Evolutionary conservation across 768 basidiomycete species (phyloP), one percentile per base, ranked within the genome.

Genomic region (Pisolithus albus): DNA sequence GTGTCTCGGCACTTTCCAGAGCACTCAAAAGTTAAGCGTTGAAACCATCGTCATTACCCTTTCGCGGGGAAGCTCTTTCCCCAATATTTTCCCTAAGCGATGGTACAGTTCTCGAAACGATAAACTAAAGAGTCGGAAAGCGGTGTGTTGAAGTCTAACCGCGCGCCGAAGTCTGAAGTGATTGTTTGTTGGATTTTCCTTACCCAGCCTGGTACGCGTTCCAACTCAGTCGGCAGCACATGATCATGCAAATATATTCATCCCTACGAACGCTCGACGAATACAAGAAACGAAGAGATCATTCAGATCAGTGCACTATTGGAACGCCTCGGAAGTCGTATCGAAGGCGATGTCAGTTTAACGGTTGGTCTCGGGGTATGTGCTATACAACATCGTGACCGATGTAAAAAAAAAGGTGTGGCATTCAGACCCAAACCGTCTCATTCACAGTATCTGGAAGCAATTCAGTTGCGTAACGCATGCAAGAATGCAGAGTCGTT

Each of bases 21-120:
- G 94, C 83, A 1, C 71, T 94, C 52, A 97, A 96, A 64, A 88
- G 96, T 60, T 82, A 92, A 63, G 97, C 95, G 0, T 97, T 94
- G 6, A 99, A 99, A 66, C 73, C 98, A 0, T 67, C 81, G 3
- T 78, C 82, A 0, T 92, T n/a, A n/a, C n/a, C n/a, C 0, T 99
- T 98, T 63, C 80, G 95, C 36, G 96, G 96, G 15, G 96, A 99
- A 70, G 96, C 96, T 0, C 74, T 99, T 0, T 91, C 92, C 7
- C 93, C 95, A 2, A 75, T 99, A 0, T 99, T 94, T 62, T 90
- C 90, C 1, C 69, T 96, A 1, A 79, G 83, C 46, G 84, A 88
- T 49, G 96, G 92, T 2, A 81, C 83, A 4, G 70, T 79, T 19
- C 72, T 99, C n/a, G 80, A 86, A 46, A 75, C 95, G 59, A 64